Percentiles rank a stretch among this genome's conserved stretches.
These are phyloP conservation scores for Neurospora cerealis DNA, from an alignment of 495 filamentous ascomycete species.

Conservation along the genomic window DNA sequence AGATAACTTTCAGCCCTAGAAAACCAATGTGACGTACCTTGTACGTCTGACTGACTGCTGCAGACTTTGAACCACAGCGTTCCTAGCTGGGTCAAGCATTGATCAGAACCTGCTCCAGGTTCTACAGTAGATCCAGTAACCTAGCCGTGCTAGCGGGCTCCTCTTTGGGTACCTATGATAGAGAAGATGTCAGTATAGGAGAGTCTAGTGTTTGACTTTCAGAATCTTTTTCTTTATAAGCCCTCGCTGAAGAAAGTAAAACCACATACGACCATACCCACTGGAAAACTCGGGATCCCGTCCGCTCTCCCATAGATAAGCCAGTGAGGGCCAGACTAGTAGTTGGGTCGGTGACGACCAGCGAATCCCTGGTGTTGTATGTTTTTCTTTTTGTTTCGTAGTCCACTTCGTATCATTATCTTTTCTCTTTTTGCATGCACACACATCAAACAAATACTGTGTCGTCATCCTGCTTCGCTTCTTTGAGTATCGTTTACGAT, in stretches of 20 bases:
- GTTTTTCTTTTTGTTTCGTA: background rate
- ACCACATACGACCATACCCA: slow-evolving; percentile 36
- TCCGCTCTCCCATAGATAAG: slow-evolving; percentile 41
- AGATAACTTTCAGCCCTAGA: background rate
- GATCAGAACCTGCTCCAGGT: too few relatives aligned
- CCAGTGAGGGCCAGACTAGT: slow-evolving; percentile 26
- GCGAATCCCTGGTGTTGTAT: slow-evolving; percentile 21
- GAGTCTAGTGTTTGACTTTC: background rate
- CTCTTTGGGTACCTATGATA: too few relatives aligned
- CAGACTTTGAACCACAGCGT: too few relatives aligned
- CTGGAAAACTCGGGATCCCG: slow-evolving; percentile 38
- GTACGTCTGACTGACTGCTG: too few relatives aligned
- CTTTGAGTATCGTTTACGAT: background rate
- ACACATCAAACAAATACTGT: background rate
- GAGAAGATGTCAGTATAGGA: too few relatives aligned
- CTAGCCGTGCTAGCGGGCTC: too few relatives aligned
- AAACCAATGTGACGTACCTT: too few relatives aligned
- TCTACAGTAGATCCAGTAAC: too few relatives aligned
- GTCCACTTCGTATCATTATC: background rate
- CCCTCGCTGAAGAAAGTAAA: background rate
- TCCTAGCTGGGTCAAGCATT: too few relatives aligned
- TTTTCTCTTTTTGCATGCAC: background rate
- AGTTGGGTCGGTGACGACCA: slow-evolving; percentile 40
- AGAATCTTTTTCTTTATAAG: background rate
- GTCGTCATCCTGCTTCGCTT: background rate